phyloP scores from a whole-genome alignment of 768 basidiomycete genomes.

The Psilocybe tampanensis region DNA sequence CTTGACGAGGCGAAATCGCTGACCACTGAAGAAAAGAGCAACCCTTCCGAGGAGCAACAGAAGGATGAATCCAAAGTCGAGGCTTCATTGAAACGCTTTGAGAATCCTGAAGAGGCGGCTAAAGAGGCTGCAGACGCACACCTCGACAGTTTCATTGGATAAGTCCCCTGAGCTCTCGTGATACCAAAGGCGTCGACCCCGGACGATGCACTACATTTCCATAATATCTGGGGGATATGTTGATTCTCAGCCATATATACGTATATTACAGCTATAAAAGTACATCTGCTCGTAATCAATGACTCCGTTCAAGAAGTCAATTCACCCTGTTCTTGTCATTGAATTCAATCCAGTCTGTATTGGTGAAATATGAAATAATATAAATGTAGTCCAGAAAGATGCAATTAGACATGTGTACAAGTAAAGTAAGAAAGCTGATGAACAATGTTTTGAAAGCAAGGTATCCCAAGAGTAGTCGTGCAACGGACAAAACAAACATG shows the following conservation, averaged over 20 bases:
- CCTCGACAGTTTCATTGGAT: constrained; percentile 8
- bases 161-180: no score
- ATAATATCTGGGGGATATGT: no score
- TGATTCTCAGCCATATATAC: background rate
- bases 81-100: constrained; percentile 27
- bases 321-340: background rate
- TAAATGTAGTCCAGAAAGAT: background rate
- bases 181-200: background rate
- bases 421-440: constrained; percentile 10
- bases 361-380: background rate
- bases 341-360: background rate
- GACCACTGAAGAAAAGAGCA: constrained; percentile 33
- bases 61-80: constrained; percentile 58
- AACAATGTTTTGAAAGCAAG: constrained; percentile 1
- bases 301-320: background rate
- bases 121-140: background rate
- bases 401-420: constrained; percentile 21
- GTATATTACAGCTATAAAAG: background rate
- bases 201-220: no score
- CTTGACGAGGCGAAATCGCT: constrained; percentile 49
- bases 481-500: background rate
- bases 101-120: constrained; percentile 5
- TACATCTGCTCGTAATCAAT: background rate
- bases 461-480: background rate
- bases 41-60: constrained; percentile 31